A percentile compares a stretch with the other conserved stretches of the same genome.
Evolutionary conservation across 75 land plant genomes (phyloP).

Genomic region (Selaginella tamariscina): DNA sequence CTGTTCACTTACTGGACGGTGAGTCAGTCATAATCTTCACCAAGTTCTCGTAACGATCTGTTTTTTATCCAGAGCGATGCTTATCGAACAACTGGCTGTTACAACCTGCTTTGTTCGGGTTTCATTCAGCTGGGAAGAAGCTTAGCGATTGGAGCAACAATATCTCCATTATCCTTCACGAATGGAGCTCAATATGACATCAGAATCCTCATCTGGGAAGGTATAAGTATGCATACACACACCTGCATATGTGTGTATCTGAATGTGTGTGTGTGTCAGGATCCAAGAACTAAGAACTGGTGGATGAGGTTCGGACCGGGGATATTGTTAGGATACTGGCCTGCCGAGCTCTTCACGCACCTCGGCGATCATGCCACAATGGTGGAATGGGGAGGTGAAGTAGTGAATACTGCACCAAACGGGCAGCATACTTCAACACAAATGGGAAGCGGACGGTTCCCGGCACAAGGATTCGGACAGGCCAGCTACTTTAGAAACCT

Average conservation of each 20-base stretch:
- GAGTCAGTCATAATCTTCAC: constrained; percentile 28
- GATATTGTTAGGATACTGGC: constrained; percentile 81
- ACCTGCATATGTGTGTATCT: background rate
- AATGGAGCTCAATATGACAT: background rate
- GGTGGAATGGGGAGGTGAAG: constrained; percentile 96
- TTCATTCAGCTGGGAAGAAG: constrained; percentile 27
- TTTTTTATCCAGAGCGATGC: constrained; percentile 8
- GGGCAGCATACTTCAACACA: constrained; percentile 65
- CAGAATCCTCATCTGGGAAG: constrained; percentile 2
- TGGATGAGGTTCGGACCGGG: constrained; percentile 77
- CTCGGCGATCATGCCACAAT: constrained; percentile 67
- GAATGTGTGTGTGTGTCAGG: constrained; percentile 22
- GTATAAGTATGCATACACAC: background rate
- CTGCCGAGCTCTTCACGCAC: constrained; percentile 71
- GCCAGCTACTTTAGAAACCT: constrained; percentile 61
- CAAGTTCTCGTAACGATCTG: constrained; percentile 2
- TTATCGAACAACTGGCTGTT: constrained; percentile 7
- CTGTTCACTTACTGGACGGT: constrained; percentile 42
- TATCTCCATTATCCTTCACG: background rate
- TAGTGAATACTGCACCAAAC: constrained; percentile 43
- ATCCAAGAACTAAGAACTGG: constrained; percentile 67
- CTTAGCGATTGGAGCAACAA: constrained; percentile 28
- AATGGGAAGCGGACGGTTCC: constrained; percentile 87
- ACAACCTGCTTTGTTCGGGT: constrained; percentile 18
- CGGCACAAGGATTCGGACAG: constrained; percentile 52